Evolutionary conservation across 2,329 filamentous ascomycete species (phyloP), one percentile per base, ranked within the genome.

Genomic region (Byssochlamys sp.): DNA sequence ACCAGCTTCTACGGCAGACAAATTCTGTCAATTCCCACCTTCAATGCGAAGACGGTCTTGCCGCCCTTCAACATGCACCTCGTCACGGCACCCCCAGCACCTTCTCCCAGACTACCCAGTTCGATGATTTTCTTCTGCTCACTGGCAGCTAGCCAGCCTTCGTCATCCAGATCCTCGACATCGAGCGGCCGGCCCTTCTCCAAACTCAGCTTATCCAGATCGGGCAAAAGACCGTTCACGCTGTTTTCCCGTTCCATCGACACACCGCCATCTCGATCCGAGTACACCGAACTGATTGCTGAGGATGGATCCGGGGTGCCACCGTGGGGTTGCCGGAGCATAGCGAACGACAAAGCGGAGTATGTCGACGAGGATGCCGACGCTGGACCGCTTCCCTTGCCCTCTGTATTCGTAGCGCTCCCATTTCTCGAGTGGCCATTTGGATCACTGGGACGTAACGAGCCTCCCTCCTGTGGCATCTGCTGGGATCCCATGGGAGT

Each of bases 51-150:
- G 6, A 96, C 83, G 0, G 90, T 96, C 77, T 95, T 96, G 60
- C 91, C 91, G 45, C 88, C 90, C 71, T 90, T 92, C 62, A 99
- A 80, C 72, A 86, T 87, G 73, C 91, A 95, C 68, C 88, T 86
- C 26, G 92, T 99, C 54, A 99, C 94, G 5, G 94, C 94, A 69
- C 94, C 94, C 62, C 94, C 94, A 53, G 94, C 94, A 65, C 94
- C 94, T 73, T 99, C 94, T 58, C 94, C 94, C 49, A 99, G 77
- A 67, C 88, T 91, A 28, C 92, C 94, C 28, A 96, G 77, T 74
- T 99, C 91, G 54, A 89, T 80, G 61, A 99, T 95, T 66, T 91
- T 84, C 63, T 89, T 88, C 70, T 95, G 90, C 71, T 89, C 83
- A 69, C 91, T 95, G 10, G 92, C 94, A 55, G 95, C 91, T 69